phyloP scores from a whole-genome alignment of 441 rosid genomes.

The Omphalea diandra region DNA sequence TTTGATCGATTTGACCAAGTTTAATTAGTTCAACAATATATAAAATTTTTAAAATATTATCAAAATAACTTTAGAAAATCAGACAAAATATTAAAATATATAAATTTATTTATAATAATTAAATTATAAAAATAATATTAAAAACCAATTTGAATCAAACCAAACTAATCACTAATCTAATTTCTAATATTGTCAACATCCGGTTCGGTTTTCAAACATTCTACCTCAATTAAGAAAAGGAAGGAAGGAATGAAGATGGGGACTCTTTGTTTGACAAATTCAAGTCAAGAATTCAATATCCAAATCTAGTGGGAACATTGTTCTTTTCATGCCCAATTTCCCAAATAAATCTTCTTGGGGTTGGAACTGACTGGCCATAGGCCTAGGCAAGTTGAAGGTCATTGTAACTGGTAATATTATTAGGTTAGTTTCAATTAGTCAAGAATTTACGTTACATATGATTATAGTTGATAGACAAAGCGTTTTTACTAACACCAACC shows the following conservation, averaged over 20 bases:
- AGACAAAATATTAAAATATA: no score
- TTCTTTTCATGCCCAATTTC: neutral
- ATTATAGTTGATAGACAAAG: neutral
- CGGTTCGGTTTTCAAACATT: neutral
- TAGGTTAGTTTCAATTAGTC: slow-evolving; percentile 5
- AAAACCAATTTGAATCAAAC: no score
- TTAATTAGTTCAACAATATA: no score
- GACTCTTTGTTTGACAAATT: neutral
- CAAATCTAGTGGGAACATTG: slow-evolving; percentile 4
- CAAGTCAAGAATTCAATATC: neutral
- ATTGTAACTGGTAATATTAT: neutral
- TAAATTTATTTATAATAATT: no score
- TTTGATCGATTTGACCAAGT: no score
- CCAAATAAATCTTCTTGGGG: slow-evolving; percentile 1
- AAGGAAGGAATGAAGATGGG: neutral
- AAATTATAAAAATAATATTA: no score
- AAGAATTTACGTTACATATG: slow-evolving; percentile 8
- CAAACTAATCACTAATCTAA: no score
- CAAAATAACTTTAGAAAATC: no score
- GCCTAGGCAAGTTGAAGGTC: neutral
- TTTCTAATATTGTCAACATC: no score
- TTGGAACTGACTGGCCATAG: slow-evolving; percentile 11
- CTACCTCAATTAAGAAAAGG: neutral
- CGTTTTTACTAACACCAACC: slow-evolving; percentile 15
- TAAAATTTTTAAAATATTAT: no score